phyloP scores from a whole-genome alignment of 106 monocot genomes.

The Allium fistulosum region DNA sequence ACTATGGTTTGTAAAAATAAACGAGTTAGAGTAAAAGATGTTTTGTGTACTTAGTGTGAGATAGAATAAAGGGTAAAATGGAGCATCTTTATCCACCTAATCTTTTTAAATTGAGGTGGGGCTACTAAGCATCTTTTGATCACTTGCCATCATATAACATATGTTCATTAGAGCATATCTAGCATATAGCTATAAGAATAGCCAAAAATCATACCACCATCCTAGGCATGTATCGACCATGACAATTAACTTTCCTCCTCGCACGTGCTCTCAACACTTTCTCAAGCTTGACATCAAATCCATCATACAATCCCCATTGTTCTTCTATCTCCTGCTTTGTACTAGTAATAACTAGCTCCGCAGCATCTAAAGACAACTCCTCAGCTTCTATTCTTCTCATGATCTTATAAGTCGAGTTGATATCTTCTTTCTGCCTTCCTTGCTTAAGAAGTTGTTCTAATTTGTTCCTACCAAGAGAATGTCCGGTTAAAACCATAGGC shows the following conservation, averaged over 20 bases:
- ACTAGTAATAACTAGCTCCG: slow-evolving; percentile 84
- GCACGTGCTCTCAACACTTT: slow-evolving; percentile 62
- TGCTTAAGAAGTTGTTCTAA: slow-evolving; percentile 82
- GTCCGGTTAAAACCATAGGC: slow-evolving; percentile 91
- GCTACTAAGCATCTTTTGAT: too few species aligned
- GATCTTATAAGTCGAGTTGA: slow-evolving; percentile 80
- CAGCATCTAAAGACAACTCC: slow-evolving; percentile 74
- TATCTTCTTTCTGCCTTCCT: slow-evolving; percentile 77
- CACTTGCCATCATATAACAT: too few species aligned
- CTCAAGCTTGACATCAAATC: slow-evolving; percentile 89
- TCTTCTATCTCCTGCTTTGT: slow-evolving; percentile 93
- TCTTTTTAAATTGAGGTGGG: too few species aligned
- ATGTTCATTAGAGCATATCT: too few species aligned
- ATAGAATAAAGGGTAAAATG: too few species aligned
- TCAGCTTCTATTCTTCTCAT: slow-evolving; percentile 91
- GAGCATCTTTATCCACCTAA: too few species aligned
- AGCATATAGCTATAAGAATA: not conserved
- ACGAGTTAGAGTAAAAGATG: too few species aligned
- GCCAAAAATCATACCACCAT: slow-evolving; percentile 50
- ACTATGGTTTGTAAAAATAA: too few species aligned
- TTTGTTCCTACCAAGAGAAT: slow-evolving; percentile 86
- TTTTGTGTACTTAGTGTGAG: too few species aligned
- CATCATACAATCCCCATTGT: slow-evolving; percentile 97
- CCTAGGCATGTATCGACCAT: slow-evolving; percentile 82
- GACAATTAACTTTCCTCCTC: slow-evolving; percentile 53